Base-by-base conservation (phyloP, 2,329 filamentous ascomycete species). In the Xylaria sp. region DNA sequence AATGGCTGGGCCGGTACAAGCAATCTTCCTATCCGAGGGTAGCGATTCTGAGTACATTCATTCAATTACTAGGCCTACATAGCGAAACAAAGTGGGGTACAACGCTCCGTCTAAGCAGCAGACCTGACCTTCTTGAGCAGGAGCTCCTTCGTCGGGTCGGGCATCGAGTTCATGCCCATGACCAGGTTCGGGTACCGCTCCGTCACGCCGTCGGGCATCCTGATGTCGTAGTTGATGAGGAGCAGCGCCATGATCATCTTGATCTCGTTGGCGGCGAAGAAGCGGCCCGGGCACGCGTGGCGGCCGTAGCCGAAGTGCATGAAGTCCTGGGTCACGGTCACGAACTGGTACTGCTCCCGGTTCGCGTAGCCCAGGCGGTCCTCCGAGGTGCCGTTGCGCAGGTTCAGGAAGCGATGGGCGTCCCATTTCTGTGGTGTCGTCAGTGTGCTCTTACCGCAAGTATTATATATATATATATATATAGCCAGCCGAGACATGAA, bases 261-360 rank as follows among this genome's bases (percentile, higher is more conserved):
- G 61, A 77, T 74, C 64, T 76, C 72, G 46, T 76, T 72, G 17
- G 71, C 66, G 2, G 75, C 75, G 45, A 77, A 77, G 66, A 76
- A 77, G 0, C 74, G 66, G 0, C 74, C 75, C 0, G 72, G 73
- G 48, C 64, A 63, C 1, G 75, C 72, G 51, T 76, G 74, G 0
- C 70, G 66, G 3, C 75, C 75, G 50, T 72, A 74, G 1, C 75
- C 75, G 46, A 76, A 77, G 4, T 61, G 59, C 55, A 74, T 63
- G 39, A 67, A 65, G 40, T 64, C 64, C 40, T 68, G 61, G 18
- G 61, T 69, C 19, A 72, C 66, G 38, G 67, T 69, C 29, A 74
- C 74, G 52, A 78, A 76, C 63, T 78, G 76, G 62, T 74, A 69
- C 56, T 67, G 66, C 37, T 69, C 69, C 41, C 57, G 65, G 50